phyloP scores from a whole-genome alignment of 2,329 filamentous ascomycete species.

The Diaporthe helianthi region DNA sequence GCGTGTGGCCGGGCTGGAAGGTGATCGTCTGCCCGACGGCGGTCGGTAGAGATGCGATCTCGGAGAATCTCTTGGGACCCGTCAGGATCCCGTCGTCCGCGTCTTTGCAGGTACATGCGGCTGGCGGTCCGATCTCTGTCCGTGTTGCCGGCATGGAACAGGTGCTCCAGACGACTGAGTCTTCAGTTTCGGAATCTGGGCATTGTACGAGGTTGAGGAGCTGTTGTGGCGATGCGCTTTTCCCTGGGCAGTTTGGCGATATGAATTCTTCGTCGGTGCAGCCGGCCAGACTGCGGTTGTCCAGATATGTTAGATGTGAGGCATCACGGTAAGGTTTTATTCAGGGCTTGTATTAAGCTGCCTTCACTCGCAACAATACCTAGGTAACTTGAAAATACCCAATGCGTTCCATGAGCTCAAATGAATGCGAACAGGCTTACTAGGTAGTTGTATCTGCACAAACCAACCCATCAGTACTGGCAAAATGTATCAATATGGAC shows the following conservation, averaged over 20 bases:
- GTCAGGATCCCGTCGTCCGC: neutral
- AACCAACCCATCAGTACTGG: neutral
- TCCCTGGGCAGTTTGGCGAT: constrained; percentile 1
- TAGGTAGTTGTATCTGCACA: neutral
- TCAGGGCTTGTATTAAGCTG: too few species aligned
- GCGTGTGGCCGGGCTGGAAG: constrained; percentile 14
- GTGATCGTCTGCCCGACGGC: neutral
- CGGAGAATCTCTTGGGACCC: neutral
- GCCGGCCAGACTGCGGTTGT: constrained; percentile 8
- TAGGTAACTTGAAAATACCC: neutral
- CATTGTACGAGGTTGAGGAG: constrained; percentile 27
- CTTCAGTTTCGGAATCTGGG: neutral
- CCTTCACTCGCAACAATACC: too few species aligned
- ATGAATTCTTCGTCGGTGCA: constrained; percentile 16
- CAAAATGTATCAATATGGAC: too few species aligned
- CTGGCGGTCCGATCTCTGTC: constrained; percentile 8
- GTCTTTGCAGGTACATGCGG: constrained; percentile 17
- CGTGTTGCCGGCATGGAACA: neutral
- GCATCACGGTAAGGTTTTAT: neutral
- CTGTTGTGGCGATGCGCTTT: neutral
- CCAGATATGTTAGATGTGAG: neutral
- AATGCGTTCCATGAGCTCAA: neutral
- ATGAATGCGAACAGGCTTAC: neutral
- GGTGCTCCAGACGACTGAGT: constrained; percentile 15
- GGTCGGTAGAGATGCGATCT: constrained; percentile 8